Evolutionary conservation across 129 eudicot species (phyloP), one percentile per base, ranked within the genome.

Genomic region (Lonicera japonica): DNA sequence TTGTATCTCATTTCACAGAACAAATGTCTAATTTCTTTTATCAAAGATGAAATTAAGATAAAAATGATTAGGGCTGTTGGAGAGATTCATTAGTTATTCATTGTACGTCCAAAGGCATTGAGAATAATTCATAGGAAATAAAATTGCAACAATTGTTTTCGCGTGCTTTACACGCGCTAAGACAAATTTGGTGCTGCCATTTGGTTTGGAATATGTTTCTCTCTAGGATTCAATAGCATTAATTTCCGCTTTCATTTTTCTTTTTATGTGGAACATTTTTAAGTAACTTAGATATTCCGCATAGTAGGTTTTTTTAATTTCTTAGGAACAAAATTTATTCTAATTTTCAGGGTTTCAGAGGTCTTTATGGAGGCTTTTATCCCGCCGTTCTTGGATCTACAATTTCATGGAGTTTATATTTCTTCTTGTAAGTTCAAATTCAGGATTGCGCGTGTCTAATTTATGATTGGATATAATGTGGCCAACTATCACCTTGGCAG

Each of bases 321-420:
- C 36, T 21, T 62, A 55, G 46, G 21, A 65, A 25, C 53, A 53
- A 12, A 24, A 21, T 40, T n/a, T 38, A 48, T 20, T 36, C 18
- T 62, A 61, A 47, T 55, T 67, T 60, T 24, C 89, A 94, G 99
- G 99, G 99, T 53, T 58, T 88, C 53, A 76, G 96, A 82, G 99
- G 99, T 55, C 87, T 94, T 53, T 94, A 94, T 72, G 83, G 89
- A 16, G 99, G 99, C 47, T 94, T 85, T 72, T 82, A 60, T 65
- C 99, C 99, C 43, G 95, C 99, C 16, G 95, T 88, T 61, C 77
- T 94, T 56, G 99, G 99, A 56, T 94, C 99, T 55, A 88, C 99
- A 34, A 46, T 94, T 73, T 94, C 99, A 38, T 94, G 99, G 99
- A 96, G 89, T 64, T 76, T 94, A 57, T 94, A 88, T 65, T 94